Conservation (phyloP, 805 yeast species). For the Yarrowia osloensis region DNA sequence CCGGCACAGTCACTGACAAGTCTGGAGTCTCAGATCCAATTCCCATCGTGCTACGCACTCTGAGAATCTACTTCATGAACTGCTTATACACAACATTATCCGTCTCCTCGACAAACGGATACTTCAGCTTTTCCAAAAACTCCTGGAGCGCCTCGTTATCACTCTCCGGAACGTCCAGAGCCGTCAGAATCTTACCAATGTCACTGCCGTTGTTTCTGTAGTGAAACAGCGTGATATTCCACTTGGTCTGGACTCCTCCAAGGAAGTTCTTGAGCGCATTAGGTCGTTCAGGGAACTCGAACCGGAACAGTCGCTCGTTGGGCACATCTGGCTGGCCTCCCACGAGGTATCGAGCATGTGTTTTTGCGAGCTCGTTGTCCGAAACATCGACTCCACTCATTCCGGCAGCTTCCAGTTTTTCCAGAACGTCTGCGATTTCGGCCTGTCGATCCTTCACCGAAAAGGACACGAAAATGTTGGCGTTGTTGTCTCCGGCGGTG, state of each 20-base stretch:
- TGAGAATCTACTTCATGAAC: slow-evolving; percentile 51
- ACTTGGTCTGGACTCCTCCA: slow-evolving; percentile 64
- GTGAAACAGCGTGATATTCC: slow-evolving; percentile 95
- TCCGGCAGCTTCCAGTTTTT: slow-evolving; percentile 60
- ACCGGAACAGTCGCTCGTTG: slow-evolving; percentile 75
- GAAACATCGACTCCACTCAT: slow-evolving; percentile 82
- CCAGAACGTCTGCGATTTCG: slow-evolving; percentile 68
- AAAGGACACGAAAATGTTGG: slow-evolving; percentile 86
- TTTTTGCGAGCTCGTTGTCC: slow-evolving; percentile 90
- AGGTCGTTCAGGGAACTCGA: slow-evolving; percentile 97
- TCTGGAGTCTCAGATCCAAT: no score
- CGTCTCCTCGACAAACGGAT: slow-evolving; percentile 77
- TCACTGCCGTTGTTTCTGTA: slow-evolving; percentile 97
- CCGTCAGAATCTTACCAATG: slow-evolving; percentile 88
- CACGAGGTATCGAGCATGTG: slow-evolving; percentile 93
- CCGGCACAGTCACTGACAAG: no score
- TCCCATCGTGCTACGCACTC: not conserved
- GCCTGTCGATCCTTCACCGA: slow-evolving; percentile 69
- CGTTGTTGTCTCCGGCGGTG: slow-evolving; percentile 47
- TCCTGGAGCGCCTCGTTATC: slow-evolving; percentile 64
- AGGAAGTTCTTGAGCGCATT: slow-evolving; percentile 87
- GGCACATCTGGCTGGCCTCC: slow-evolving; percentile 82
- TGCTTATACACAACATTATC: slow-evolving; percentile 82
- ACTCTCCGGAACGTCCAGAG: slow-evolving; percentile 77
- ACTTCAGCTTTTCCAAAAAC: slow-evolving; percentile 72